Evolutionary conservation across 192 early-diverging fungal genomes (phyloP).

Genomic region (Gigaspora rosea): DNA sequence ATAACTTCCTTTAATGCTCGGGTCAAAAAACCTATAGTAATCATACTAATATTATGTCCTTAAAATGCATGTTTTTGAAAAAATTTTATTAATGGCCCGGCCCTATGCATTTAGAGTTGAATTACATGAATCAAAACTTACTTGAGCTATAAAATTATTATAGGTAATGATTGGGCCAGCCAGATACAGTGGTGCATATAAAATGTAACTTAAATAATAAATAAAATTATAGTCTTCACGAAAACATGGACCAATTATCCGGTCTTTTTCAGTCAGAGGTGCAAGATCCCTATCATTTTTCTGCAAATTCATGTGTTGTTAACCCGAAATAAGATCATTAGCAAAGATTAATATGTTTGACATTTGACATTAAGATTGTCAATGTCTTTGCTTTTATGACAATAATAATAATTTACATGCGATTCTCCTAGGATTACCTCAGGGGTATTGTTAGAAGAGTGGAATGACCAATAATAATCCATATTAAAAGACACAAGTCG

Average conservation of each 20-base stretch:
- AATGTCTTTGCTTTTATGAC: not conserved
- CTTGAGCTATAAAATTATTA: constrained; percentile 89
- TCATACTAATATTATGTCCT: too few species aligned
- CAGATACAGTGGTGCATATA: constrained; percentile 92
- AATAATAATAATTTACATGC: constrained; percentile 6
- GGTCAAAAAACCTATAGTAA: too few species aligned
- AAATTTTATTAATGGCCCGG: too few species aligned
- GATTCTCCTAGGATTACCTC: constrained; percentile 34
- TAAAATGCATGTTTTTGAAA: too few species aligned
- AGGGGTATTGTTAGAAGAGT: constrained; percentile 15
- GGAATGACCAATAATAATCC: constrained; percentile 85
- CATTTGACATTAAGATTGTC: too few species aligned
- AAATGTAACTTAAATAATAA: constrained; percentile 76
- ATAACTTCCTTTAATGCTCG: too few species aligned
- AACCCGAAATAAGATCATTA: not conserved
- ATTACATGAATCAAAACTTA: constrained; percentile 33
- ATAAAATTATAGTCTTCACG: constrained; percentile 72
- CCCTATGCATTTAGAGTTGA: not conserved
- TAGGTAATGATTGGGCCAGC: constrained; percentile 95
- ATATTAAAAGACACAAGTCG: constrained; percentile 90
- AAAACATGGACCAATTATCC: constrained; percentile 57
- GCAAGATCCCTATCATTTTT: constrained; percentile 42
- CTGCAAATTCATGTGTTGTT: constrained; percentile 31
- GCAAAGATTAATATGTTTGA: not conserved
- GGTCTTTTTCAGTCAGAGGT: constrained; percentile 56